These are phyloP conservation scores for Fusarium mangiferae DNA, from an alignment of 2,329 filamentous ascomycete species.

Conservation along the genomic window DNA sequence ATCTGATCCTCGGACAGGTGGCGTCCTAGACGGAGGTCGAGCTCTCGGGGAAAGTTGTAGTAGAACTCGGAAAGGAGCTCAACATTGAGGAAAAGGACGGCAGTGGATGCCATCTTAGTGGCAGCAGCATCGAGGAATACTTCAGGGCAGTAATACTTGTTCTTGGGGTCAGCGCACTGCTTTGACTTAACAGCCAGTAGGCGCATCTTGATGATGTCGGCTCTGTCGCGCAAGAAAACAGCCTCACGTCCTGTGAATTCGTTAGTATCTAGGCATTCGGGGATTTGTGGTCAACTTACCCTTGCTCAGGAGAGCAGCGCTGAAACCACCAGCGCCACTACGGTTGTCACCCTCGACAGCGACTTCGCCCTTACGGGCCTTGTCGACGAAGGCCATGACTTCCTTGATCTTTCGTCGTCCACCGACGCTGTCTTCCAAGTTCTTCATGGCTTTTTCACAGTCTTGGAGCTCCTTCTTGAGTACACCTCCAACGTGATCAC, in stretches of 20 bases:
- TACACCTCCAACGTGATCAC: constrained; percentile 82
- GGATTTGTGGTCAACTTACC: constrained; percentile 63
- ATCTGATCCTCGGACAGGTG: constrained; percentile 82
- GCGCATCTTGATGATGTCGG: constrained; percentile 90
- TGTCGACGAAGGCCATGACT: constrained; percentile 91
- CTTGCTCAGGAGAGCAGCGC: constrained; percentile 82
- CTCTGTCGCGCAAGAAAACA: constrained; percentile 90
- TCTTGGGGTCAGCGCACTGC: constrained; percentile 83
- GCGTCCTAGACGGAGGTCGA: constrained; percentile 86
- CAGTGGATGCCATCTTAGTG: constrained; percentile 92
- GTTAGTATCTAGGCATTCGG: constrained; percentile 40
- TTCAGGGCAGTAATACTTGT: constrained; percentile 97
- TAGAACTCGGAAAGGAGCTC: constrained; percentile 97
- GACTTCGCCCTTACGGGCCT: constrained; percentile 85
- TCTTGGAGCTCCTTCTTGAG: constrained; percentile 89
- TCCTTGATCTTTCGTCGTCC: constrained; percentile 87
- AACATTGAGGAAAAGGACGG: constrained; percentile 96
- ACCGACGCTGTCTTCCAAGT: constrained; percentile 80
- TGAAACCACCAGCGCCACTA: constrained; percentile 93
- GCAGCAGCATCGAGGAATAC: constrained; percentile 98
- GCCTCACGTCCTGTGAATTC: constrained; percentile 79
- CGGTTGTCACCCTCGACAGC: constrained; percentile 83
- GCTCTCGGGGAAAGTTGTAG: constrained; percentile 94
- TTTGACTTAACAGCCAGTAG: constrained; percentile 88
- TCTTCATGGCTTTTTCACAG: constrained; percentile 81